Base-by-base conservation (phyloP, 2,329 filamentous ascomycete genomes). In the Harringtonia aguacate region DNA sequence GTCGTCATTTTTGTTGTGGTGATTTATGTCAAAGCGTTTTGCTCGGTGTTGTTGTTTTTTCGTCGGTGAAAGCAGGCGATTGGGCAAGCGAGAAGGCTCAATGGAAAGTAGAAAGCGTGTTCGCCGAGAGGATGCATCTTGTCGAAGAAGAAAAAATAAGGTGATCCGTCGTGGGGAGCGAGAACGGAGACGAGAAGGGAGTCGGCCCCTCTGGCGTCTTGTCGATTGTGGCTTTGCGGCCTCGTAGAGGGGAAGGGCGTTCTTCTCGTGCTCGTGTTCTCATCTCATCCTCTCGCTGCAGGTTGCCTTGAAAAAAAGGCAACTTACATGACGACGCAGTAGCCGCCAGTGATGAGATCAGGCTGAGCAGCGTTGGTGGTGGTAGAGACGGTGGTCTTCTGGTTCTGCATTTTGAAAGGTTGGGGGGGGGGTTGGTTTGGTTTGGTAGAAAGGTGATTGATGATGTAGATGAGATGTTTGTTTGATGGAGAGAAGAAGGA, bases 321-420 rank as follows among this genome's bases (percentile, higher is more conserved):
- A 39, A 34, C 33, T 30, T 43, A 46, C 45, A 46, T 43, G 41
- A 43, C 24, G 8, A 41, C 27, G 36, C 45, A 46, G 44, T 43
- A 42, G 21, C 36, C 30, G 24, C 35, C 39, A 13, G n/a, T 22
- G 28, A 43, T 33, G 21, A 39, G 22, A 17, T 18, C 29, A 18
- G 14, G 20, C 31, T 29, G 13, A 8, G 4, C 21, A 18, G 15
- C 28, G 20, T 20, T 13, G 29, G 18, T 20, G 30, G 15, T 40
- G 24, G 18, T 20, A n/a, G 27, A 20, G 24, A 36, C 18, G 27
- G 28, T 18, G 28, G 29, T n/a, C 20, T 17, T 34, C 36, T 31
- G 30, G 43, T 27, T 14, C 8, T 36, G 18, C 45, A 43, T 43
- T 39, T 43, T 46, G 40, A 36, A n/a, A 33, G 24, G 29, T 39